Conservation (phyloP, 805 yeast species). For the Zygosaccharomyces siamensis region DNA sequence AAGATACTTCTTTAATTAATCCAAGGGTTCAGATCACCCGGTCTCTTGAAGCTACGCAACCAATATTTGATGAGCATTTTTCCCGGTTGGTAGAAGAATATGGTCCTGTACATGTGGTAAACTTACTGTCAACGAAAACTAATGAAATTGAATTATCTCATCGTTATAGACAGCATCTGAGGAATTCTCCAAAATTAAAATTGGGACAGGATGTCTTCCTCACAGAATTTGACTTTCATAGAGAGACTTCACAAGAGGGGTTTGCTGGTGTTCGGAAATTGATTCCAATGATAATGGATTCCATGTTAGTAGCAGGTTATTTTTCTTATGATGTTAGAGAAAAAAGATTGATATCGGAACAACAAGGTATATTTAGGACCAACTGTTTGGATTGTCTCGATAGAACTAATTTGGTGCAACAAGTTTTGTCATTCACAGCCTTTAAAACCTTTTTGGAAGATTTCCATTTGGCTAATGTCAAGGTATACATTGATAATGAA, state of each 20-base stretch:
- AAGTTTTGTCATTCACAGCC: conserved; percentile 71
- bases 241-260: conserved; percentile 85
- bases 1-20: conserved; percentile 83
- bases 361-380: conserved; percentile 85
- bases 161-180: conserved; percentile 59
- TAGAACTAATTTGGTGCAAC: conserved; percentile 85
- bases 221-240: conserved; percentile 91
- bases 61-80: conserved; percentile 81
- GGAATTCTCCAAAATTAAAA: conserved; percentile 35
- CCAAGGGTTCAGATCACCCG: conserved; percentile 88
- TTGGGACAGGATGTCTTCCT: conserved; percentile 40
- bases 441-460: conserved; percentile 50
- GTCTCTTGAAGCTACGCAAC: conserved; percentile 87
- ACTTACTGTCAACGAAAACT: conserved; percentile 73
- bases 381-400: conserved; percentile 95
- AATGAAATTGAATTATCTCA: conserved; percentile 69
- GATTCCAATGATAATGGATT: conserved; percentile 55
- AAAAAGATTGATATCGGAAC: conserved; percentile 60
- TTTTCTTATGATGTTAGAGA: conserved; percentile 61
- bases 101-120: conserved; percentile 86
- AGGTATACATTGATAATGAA: conserved; percentile 35
- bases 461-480: conserved; percentile 32
- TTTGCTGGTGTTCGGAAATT: conserved; percentile 78
- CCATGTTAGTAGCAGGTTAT: conserved; percentile 76
- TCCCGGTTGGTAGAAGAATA: conserved; percentile 62